A percentile compares a stretch with the other conserved stretches of the same genome.
phyloP scores from a whole-genome alignment of 2,329 filamentous ascomycete genomes.

The Nigrospora oryzae region DNA sequence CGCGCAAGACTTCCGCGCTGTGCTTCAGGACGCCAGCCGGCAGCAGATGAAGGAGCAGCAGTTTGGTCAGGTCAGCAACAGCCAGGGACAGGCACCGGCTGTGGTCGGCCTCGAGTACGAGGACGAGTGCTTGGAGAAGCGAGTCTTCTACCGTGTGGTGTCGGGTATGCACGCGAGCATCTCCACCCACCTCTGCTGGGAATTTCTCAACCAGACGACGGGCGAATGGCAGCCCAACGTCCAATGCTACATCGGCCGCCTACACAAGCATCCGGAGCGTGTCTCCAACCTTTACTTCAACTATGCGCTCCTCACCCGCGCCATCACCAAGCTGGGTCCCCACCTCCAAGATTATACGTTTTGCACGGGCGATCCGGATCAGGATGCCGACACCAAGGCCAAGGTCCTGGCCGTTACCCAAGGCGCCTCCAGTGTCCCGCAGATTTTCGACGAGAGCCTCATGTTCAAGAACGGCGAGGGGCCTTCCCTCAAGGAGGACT shows the following conservation, averaged over 20 bases:
- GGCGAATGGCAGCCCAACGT: slow-evolving; percentile 89
- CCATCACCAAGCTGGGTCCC: slow-evolving; percentile 80
- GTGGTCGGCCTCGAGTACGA: slow-evolving; percentile 66
- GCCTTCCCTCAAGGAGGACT: slow-evolving; percentile 85
- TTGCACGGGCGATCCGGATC: slow-evolving; percentile 74
- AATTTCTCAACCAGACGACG: slow-evolving; percentile 91
- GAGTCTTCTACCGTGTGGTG: slow-evolving; percentile 93
- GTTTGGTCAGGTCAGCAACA: slow-evolving; percentile 34
- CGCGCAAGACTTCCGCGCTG: slow-evolving; percentile 51
- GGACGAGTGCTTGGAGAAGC: slow-evolving; percentile 93
- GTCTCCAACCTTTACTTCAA: slow-evolving; percentile 99
- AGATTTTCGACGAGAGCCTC: slow-evolving; percentile 88
- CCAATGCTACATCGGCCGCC: slow-evolving; percentile 77
- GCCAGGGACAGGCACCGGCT: slow-evolving; percentile 42
- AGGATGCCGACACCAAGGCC: slow-evolving; percentile 71
- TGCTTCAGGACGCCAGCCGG: slow-evolving; percentile 49
- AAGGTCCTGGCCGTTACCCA: slow-evolving; percentile 73
- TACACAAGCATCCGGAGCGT: slow-evolving; percentile 78
- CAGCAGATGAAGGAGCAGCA: slow-evolving; percentile 55
- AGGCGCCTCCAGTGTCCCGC: slow-evolving; percentile 57
- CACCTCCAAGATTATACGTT: slow-evolving; percentile 81
- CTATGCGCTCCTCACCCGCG: slow-evolving; percentile 89
- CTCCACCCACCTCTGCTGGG: slow-evolving; percentile 90
- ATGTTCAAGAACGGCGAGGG: slow-evolving; percentile 83
- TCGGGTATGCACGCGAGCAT: slow-evolving; percentile 99